Base-by-base conservation (phyloP, 2,329 filamentous ascomycete species). In the Cryphonectria carpinicola region DNA sequence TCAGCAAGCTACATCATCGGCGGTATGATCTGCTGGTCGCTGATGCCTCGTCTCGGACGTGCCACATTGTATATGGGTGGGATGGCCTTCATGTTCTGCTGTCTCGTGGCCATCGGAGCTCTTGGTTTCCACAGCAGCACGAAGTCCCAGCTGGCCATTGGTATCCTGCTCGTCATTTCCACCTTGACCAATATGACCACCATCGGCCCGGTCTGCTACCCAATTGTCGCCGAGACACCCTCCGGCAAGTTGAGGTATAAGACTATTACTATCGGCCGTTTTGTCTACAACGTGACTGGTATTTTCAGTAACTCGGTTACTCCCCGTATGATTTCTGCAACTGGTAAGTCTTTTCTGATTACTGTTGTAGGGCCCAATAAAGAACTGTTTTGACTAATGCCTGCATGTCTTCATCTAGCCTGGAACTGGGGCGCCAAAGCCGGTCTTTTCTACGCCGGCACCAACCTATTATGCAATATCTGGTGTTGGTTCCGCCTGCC, bases 51-150 rank as follows among this genome's bases (percentile, higher is more conserved):
- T 37, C 56, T 83, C 25, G 82, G 82, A 1, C 75, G 82, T 6
- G 77, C 78, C 2, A 83, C 81, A 0, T 78, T 84, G 11, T 83
- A 83, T 52, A 81, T 83, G 76, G 72, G 71, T 4, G 82, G 82
- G 0, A 66, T 83, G 70, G 72, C 76, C 0, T 77, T 81, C 67
- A 81, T 83, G 80, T 81, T 83, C 67, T 74, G 79, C 56, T 79
- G 79, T 41, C 78, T 82, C 6, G 64, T 81, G 14, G 75, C 75
- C 25, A 81, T 81, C 25, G 80, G 80, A 3, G 77, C 75, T 4
- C 77, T 81, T 0, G 77, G 78, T 17, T 78, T 76, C 66, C 71
- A 74, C 3, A 49, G 71, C 6, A 68, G 73, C 35, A 74, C 70
- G n/a, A 43, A 74, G 43, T 67, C 76, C 3, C 71, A 79, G 65